Conservation (phyloP, 2,329 filamentous ascomycete species). For the Xylaria sp. region DNA sequence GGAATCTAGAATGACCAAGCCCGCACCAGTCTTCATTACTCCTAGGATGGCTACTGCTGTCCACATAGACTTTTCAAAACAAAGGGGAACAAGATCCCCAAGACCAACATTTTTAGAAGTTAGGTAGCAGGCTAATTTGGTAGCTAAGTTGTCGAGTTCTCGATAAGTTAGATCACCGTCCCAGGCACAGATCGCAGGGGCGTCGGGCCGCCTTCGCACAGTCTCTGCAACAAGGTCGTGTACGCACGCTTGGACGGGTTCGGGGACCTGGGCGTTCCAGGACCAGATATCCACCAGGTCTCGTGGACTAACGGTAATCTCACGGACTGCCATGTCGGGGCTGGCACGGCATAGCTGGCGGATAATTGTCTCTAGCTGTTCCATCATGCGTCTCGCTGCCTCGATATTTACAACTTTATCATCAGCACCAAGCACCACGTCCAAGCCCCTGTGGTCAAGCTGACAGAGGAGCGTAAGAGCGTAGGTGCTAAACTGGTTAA, state of each 20-base stretch:
- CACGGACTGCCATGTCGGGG: neutral
- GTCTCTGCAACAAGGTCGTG: neutral
- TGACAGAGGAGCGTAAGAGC: constrained; percentile 57
- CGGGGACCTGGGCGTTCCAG: constrained; percentile 1
- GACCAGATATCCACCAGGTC: constrained; percentile 1
- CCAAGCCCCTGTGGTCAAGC: constrained; percentile 35
- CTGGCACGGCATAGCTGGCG: constrained; percentile 9
- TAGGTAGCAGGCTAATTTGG: neutral
- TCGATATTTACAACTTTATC: constrained; percentile 4
- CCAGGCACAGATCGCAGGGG: constrained; percentile 8
- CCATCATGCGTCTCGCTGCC: constrained; percentile 8
- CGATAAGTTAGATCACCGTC: constrained; percentile 7
- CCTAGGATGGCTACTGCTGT: constrained; percentile 5
- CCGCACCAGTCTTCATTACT: constrained; percentile 7
- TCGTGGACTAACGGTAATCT: neutral
- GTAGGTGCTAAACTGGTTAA: constrained; percentile 39
- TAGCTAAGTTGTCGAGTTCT: constrained; percentile 1
- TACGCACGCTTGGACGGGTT: neutral
- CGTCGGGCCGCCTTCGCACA: neutral
- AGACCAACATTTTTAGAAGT: neutral
- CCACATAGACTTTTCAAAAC: constrained; percentile 17
- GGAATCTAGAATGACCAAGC: neutral
- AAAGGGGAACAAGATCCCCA: constrained; percentile 2
- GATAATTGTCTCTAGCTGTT: constrained; percentile 21
- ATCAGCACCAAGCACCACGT: constrained; percentile 19